Percentiles rank a stretch among this genome's conserved stretches.
phyloP scores from a whole-genome alignment of 805 yeast genomes.

The Schizosaccharomyces japonicus region DNA sequence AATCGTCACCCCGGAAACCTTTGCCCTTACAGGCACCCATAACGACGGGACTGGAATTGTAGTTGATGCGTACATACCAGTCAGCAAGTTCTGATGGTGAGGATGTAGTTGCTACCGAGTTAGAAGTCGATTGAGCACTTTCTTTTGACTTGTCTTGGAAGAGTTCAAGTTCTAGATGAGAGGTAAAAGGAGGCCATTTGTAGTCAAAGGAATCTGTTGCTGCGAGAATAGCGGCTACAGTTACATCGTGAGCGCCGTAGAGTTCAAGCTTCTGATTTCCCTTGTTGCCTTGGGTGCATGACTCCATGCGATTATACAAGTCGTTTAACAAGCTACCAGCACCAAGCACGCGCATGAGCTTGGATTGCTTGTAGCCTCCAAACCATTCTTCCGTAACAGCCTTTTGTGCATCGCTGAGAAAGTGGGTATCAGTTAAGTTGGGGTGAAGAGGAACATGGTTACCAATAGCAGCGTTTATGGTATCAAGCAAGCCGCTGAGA shows the following conservation, averaged over 20 bases:
- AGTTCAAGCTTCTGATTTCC: conserved; percentile 7
- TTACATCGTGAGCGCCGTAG: conserved; percentile 12
- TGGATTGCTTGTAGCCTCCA: conserved; percentile 5
- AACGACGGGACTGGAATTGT: conserved; percentile 10
- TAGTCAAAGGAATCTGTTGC: conserved; percentile 10
- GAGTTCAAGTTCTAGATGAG: conserved; percentile 10
- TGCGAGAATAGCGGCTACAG: conserved; percentile 10
- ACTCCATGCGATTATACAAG: conserved; percentile 8
- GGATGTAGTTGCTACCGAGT: neutral
- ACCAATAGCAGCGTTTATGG: conserved; percentile 6
- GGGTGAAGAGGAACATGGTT: neutral
- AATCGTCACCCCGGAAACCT: neutral
- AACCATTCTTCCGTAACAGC: conserved; percentile 6
- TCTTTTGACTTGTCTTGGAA: conserved; percentile 6
- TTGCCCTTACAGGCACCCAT: conserved; percentile 9
- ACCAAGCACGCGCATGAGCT: conserved; percentile 9
- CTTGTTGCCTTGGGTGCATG: conserved; percentile 6
- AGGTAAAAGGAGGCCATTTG: conserved; percentile 12
- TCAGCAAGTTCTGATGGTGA: neutral
- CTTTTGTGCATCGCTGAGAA: neutral
- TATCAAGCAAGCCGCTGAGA: conserved; percentile 11
- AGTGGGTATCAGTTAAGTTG: neutral
- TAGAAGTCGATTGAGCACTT: neutral
- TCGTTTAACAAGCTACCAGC: conserved; percentile 10
- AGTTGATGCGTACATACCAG: conserved; percentile 8